Evolutionary conservation across 2,329 filamentous ascomycete species (phyloP), one percentile per base, ranked within the genome.

Genomic region (Dothiorella sarmentorum): DNA sequence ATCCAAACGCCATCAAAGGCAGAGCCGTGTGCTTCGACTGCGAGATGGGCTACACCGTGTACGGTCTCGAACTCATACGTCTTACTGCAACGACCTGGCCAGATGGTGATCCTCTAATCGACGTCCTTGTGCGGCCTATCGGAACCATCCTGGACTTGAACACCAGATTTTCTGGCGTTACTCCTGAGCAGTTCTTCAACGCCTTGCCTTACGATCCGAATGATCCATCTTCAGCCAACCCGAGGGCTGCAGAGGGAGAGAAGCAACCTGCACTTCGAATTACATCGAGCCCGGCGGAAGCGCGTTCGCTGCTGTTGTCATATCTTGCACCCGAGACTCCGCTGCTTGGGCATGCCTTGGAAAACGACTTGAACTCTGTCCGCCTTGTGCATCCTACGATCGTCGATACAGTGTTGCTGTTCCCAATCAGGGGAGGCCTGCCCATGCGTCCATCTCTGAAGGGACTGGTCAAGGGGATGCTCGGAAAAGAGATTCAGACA

Each of bases 41-140:
- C 67, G 94, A 99, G 70, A 99, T 99, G 94, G 90, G 90, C 4
- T 97, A 96, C 69, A 99, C 95, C 0, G 89, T 90, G 0, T 74
- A 88, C 51, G 94, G 95, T 0, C 77, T 97, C 63, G 94, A 99
- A 71, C 81, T 99, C 17, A 87, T 97, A 59, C 90, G 94, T 7
- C 74, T 99, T 3, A 97, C 94, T 0, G 92, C 90, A 4, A 87
- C 93, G 3, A 85, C 87, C 9, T 99, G 94, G 92, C 93, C 93
- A 0, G 78, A 81, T 7, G 89, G 90, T 18, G 82, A 86, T 55
- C 81, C 82, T 55, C 73, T 99, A 0, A 76, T 97, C 4, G 94
- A 99, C 68, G 81, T 96, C 0, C 82, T 97, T 0, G 92, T 97
- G 7, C 83, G 86, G 44, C 93, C 93, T 0, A 75, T 90, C 4